These are phyloP conservation scores for Carpinus fangiana DNA, from an alignment of 306 rosid genomes.

Conservation along the genomic window DNA sequence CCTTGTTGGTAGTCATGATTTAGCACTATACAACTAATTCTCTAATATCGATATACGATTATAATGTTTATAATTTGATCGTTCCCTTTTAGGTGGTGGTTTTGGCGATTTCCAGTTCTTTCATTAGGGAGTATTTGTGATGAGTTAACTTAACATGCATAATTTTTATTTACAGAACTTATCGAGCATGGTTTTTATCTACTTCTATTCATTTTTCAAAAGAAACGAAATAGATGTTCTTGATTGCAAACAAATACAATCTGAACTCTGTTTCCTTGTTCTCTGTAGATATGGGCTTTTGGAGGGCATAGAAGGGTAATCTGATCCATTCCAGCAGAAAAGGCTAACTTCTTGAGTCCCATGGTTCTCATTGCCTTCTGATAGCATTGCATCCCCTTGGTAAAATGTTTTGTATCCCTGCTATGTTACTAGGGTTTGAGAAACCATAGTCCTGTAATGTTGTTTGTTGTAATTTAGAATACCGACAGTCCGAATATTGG, in stretches of 20 bases:
- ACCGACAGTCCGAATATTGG: conserved; percentile 5
- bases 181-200: neutral
- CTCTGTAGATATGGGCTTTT: conserved; percentile 57
- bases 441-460: conserved; percentile 21
- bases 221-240: neutral
- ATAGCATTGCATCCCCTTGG: conserved; percentile 2
- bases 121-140: neutral
- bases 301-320: conserved; percentile 57
- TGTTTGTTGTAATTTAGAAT: conserved; percentile 32
- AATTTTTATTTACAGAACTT: neutral
- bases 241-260: neutral
- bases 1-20: neutral
- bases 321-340: conserved; percentile 22
- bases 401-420: conserved; percentile 11
- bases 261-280: neutral
- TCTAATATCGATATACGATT: neutral
- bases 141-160: neutral
- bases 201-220: neutral
- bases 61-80: neutral
- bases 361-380: conserved; percentile 11
- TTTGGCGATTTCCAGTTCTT: neutral
- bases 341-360: neutral
- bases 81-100: neutral
- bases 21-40: neutral
- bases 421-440: conserved; percentile 24